Evolutionary conservation across 805 yeast species (phyloP).

Genomic region (Yarrowia sp.): DNA sequence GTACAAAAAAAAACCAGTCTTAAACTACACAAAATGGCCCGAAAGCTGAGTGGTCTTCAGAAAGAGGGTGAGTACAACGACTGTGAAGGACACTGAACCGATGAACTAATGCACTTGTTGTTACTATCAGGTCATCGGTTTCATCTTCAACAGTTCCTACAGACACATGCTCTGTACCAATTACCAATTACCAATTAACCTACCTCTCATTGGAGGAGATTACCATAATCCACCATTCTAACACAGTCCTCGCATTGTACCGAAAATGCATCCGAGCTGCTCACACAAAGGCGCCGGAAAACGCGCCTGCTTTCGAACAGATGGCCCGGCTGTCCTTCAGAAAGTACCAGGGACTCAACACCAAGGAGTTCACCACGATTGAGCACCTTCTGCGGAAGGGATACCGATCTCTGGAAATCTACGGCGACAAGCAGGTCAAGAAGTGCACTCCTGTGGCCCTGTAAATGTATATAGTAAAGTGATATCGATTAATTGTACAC

Average conservation of each 20-base stretch:
- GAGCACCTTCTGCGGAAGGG: constrained; percentile 84
- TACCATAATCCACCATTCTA: constrained; percentile 4
- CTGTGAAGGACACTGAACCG: too few relatives aligned
- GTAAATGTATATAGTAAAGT: constrained; percentile 7
- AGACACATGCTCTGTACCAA: too few relatives aligned
- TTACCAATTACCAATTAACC: too few relatives aligned
- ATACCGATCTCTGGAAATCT: constrained; percentile 65
- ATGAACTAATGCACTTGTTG: too few relatives aligned
- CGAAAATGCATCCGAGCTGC: constrained; percentile 49
- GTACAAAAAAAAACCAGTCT: too few relatives aligned
- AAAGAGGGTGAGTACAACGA: constrained; percentile 41
- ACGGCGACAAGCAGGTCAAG: constrained; percentile 65
- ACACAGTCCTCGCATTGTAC: constrained; percentile 46
- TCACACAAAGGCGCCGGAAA: constrained; percentile 49
- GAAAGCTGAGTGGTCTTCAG: constrained; percentile 42
- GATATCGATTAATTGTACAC: too few relatives aligned
- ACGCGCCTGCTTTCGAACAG: constrained; percentile 45
- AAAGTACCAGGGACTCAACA: constrained; percentile 54
- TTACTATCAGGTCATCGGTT: too few relatives aligned
- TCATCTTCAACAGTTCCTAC: too few relatives aligned
- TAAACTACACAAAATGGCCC: background rate
- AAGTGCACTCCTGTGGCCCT: constrained; percentile 39
- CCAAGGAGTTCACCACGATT: constrained; percentile 78
- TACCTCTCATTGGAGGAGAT: background rate
- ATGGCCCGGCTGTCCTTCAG: constrained; percentile 63